Base-by-base conservation (phyloP, 768 basidiomycete species). In the Auriscalpium orientale region DNA sequence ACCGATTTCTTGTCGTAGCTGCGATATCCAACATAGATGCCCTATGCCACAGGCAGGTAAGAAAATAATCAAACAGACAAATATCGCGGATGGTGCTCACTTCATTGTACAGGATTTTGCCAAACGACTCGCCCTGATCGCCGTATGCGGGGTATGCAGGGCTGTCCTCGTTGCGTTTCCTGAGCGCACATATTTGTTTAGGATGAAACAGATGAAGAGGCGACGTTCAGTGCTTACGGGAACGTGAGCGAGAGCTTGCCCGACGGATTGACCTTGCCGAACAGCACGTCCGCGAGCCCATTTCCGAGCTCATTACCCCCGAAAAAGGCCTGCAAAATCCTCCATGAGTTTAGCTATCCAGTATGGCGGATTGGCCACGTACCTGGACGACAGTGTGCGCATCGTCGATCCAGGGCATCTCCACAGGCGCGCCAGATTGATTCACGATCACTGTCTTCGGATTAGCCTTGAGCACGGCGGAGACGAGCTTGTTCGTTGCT, bases 301-400 rank as follows among this genome's bases (percentile, higher is more conserved):
- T 79, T 76, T 11, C 82, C 82, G n/a, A 76, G 68, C 61, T 80
- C 81, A 60, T 82, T 79, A n/a, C 81, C 80, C 4, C 77, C 75
- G 59, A 79, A 79, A 61, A 79, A 79, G 15, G 77, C 76, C 76
- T 80, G 47, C 40, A 43, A 15, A 4, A 2, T 43, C 33, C 55
- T 18, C 7, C 36, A 46, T 34, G 6, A 38, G 22, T 51, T 48
- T 8, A 49, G 54, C 16, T 15, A 18, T 46, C 36, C 59, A 37
- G 10, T 38, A 37, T 16, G 6, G 34, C 45, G 65, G 20, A 20
- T 10, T 47, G 34, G 38, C 46, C 7, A 53, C 64, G 53, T 21
- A 75, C 76, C 69, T 78, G 77, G 46, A 79, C 52, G 13, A 79
- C 60, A 1, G 70, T 59, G 55, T 66, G 71, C 62, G 64, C 68